Evolutionary conservation across 345 rosid genomes (phyloP), one percentile per base, ranked within the genome.

Genomic region (Populus simonii): DNA sequence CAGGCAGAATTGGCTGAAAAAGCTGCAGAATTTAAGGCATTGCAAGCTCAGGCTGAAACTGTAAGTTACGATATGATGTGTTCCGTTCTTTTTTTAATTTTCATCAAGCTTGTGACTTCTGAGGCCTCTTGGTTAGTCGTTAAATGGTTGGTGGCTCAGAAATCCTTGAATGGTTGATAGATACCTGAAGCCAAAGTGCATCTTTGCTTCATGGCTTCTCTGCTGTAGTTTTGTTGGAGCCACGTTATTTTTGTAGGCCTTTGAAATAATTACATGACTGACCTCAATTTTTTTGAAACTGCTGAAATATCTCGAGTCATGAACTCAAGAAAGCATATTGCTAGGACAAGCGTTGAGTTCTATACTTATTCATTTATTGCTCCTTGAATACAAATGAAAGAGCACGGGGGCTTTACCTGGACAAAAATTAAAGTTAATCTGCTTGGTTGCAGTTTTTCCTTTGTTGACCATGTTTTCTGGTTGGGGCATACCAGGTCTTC

Each of bases 41-140:
- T 86, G 81, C 97, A 91, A 88, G 90, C 98, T 41, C 95, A 92
- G 83, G 94, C 98, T 49, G 97, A 93, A 89, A 86, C 88, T 84
- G 99, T 96, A 84, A 89, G 90, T 68, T 81, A 57, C 55, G 17
- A 59, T 43, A 66, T 18, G 67, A 45, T 51, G 8, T 18, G 59
- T 20, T 27, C 71, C 51, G 2, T 17, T 20, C 36, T 69, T 36
- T 4, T 47, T 47, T 33, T 33, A 35, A 3, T 49, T 76, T 45
- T 18, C 17, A 39, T 38, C 53, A n/a, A 75, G 47, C 16, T 41
- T 45, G 12, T 61, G 67, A 67, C 11, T 12, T 55, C 41, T 22
- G 15, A 33, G n/a, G 8, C 23, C 39, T 6, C 22, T 65, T 12
- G 38, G 22, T 47, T 74, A 23, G 1, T 25, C n/a, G 27, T 29